Percentiles rank a stretch among this genome's conserved stretches.
phyloP scores from a whole-genome alignment of 1,284 basidiomycete species.

The Cutaneotrichosporon sp. region DNA sequence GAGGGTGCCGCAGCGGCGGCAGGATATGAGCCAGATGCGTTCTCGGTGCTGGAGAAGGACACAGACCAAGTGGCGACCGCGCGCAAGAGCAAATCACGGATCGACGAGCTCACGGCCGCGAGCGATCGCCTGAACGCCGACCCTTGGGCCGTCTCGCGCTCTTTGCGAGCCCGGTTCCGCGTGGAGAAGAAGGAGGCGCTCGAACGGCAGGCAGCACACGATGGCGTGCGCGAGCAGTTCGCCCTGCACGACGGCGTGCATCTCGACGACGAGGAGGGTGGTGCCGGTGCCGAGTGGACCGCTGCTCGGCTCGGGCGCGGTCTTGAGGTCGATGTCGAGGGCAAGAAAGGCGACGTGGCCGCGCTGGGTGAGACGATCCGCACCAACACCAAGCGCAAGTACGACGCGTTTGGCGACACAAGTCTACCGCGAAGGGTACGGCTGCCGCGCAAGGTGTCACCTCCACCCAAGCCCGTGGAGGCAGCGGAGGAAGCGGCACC shows the following conservation, averaged over 20 bases:
- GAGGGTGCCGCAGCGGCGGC: conserved; percentile 58
- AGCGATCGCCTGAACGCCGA: conserved; percentile 76
- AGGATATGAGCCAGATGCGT: conserved; percentile 62
- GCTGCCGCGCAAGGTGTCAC: conserved; percentile 9
- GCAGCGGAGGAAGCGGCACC: background rate
- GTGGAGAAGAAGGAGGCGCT: conserved; percentile 77
- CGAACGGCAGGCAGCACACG: conserved; percentile 59
- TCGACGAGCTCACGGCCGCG: conserved; percentile 72
- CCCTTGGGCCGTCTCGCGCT: conserved; percentile 75
- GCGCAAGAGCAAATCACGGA: conserved; percentile 68
- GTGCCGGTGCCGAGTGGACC: conserved; percentile 31
- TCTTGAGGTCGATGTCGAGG: background rate
- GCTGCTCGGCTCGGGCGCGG: conserved; percentile 21
- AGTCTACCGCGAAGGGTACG: background rate
- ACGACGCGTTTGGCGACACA: conserved; percentile 14
- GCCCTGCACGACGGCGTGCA: conserved; percentile 63
- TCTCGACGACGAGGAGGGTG: conserved; percentile 38
- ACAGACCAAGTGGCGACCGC: conserved; percentile 72
- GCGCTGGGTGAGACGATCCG: conserved; percentile 13
- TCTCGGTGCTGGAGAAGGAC: conserved; percentile 84
- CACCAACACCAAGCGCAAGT: conserved; percentile 16
- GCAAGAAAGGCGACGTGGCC: background rate
- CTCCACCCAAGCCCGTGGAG: background rate
- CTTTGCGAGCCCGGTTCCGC: conserved; percentile 76
- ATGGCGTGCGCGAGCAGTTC: conserved; percentile 68